Evolutionary conservation across 2,329 filamentous ascomycete genomes (phyloP), one percentile per base, ranked within the genome.

Genomic region (Aspergillus pseudotamarii): DNA sequence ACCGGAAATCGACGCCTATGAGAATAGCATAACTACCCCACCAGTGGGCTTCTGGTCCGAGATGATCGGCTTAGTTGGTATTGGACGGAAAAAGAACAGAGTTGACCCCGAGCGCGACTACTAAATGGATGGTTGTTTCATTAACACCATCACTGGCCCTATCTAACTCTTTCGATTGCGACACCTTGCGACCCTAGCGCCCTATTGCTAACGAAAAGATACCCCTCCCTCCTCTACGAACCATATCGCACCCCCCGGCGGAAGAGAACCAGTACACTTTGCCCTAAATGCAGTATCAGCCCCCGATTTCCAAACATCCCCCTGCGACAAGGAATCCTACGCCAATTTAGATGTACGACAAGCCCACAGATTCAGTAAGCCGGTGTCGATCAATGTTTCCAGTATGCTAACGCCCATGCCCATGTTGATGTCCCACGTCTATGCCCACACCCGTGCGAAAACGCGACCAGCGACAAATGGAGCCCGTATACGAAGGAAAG

Each of bases 1-100:
- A 3, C 64, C 64, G 0, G 46, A 32, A 1, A 58, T 66, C 23
- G 64, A 66, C 21, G 62, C 62, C 16, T 64, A 66, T 16, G 62
- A 66, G 55, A 58, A 61, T 23, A 28, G 48, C 2, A 58, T 58
- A 12, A 57, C 34, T 4, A 61, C 60, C 2, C 60, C 60, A 1
- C 54, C 60, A 2, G 46, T 54, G 2, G 60, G 60, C 1, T 61
- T 61, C 54, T 61, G 60, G 60, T 23, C 45, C 4, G 60, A 61
- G 14, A 58, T 61, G 60, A 36, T 21, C 21, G 16, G 36, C 4
- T 41, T 61, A 26, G 36, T 61, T 10, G 51, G 51, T 9, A 23
- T 55, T 10, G 12, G 51, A 34, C 51, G 51, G 50, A 53, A 19
- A 10, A 41, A 41, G 38, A n/a, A 41, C 38, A 19, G 38, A 3